These are phyloP conservation scores for Zygoascus sp. DNA, from an alignment of 1,139 yeast genomes.

Conservation along the genomic window DNA sequence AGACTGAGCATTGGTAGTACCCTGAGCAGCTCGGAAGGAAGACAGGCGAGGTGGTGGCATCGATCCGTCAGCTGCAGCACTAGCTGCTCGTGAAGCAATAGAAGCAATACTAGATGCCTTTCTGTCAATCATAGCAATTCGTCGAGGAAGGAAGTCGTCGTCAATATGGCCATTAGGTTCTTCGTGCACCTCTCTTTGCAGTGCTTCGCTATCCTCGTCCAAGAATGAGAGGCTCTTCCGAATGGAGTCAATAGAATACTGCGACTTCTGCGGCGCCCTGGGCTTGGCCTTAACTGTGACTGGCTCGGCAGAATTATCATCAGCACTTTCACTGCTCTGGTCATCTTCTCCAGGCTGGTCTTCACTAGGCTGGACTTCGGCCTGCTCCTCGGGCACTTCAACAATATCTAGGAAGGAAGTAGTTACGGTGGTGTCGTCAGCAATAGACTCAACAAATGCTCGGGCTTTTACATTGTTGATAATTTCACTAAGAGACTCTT, in stretches of 20 bases:
- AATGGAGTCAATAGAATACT: slow-evolving; percentile 51
- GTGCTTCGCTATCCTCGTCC: slow-evolving; percentile 38
- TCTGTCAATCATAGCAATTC: slow-evolving; percentile 10
- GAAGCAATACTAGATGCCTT: slow-evolving; percentile 1
- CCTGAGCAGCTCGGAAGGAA: neutral
- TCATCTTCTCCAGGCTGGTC: neutral
- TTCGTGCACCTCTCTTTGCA: slow-evolving; percentile 25
- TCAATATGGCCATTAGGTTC: slow-evolving; percentile 40
- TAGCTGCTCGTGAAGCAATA: neutral
- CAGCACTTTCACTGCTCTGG: slow-evolving; percentile 18
- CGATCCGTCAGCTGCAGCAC: neutral
- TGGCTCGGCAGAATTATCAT: slow-evolving; percentile 2
- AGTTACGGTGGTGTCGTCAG: slow-evolving; percentile 38
- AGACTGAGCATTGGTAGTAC: neutral
- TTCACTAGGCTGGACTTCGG: slow-evolving; percentile 9
- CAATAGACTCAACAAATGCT: slow-evolving; percentile 71
- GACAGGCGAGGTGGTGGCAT: slow-evolving; percentile 9
- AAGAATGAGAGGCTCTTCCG: slow-evolving; percentile 62
- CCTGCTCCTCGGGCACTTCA: slow-evolving; percentile 17
- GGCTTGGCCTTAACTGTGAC: neutral
- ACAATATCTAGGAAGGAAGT: slow-evolving; percentile 18
- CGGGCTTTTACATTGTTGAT: slow-evolving; percentile 55
- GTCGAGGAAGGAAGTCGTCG: slow-evolving; percentile 27
- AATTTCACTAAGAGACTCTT: slow-evolving; percentile 47
- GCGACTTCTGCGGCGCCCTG: slow-evolving; percentile 6